A percentile compares a stretch with the other conserved stretches of the same genome.
These are phyloP conservation scores for Euphorbia tirucalli DNA, from an alignment of 345 rosid genomes.

Conservation along the genomic window DNA sequence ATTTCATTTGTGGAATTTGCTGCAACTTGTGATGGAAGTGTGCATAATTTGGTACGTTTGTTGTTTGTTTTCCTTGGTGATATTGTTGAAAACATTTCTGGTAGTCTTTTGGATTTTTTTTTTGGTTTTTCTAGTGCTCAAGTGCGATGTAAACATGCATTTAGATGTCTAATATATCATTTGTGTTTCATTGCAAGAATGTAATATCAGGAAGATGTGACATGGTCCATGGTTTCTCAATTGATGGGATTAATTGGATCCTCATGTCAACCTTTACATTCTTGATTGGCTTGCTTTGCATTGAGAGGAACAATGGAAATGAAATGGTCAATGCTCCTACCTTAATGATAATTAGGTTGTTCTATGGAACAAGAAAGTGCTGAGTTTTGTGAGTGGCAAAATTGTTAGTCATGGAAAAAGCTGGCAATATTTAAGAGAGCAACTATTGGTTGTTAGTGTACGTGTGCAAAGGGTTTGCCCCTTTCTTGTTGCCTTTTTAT, in stretches of 20 bases:
- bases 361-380: no score
- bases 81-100: constrained; percentile 2
- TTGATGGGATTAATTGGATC: background rate
- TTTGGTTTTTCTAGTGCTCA: constrained; percentile 16
- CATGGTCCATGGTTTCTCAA: background rate
- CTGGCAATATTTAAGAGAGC: no score
- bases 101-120: constrained; percentile 14
- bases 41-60: constrained; percentile 62
- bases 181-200: background rate
- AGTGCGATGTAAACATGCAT: constrained; percentile 17
- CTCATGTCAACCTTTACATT: constrained; percentile 2
- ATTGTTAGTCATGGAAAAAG: no score
- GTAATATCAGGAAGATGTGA: background rate
- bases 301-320: background rate
- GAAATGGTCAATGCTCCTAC: background rate
- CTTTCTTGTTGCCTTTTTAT: no score
- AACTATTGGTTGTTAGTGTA: no score
- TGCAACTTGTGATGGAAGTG: constrained; percentile 53
- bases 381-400: no score
- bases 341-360: no score
- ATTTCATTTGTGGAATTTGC: constrained; percentile 62
- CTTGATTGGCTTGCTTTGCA: background rate
- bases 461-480: no score
- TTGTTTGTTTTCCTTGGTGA: constrained; percentile 16
- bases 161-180: constrained; percentile 5